Base-by-base conservation (phyloP, 2,329 filamentous ascomycete genomes). In the Colletotrichum falcatum region DNA sequence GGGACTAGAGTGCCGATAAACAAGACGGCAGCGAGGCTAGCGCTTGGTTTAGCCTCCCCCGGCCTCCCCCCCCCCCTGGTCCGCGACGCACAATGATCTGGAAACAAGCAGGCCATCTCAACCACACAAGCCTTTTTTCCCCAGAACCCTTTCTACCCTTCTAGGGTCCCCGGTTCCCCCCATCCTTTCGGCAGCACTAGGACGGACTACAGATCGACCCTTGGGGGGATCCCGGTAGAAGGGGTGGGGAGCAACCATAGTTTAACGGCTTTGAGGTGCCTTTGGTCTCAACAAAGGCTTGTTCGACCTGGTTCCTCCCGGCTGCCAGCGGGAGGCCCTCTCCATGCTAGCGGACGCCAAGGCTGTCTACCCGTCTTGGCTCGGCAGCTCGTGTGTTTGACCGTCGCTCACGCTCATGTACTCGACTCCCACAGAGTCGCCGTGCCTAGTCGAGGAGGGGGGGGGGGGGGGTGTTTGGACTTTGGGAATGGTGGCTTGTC, bases 271-370 rank as follows among this genome's bases (percentile, higher is more conserved):
- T 61, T 67, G 68, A 67, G 18, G 53, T 67, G 68, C 28, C 51
- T 70, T 48, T 53, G 51, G 67, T 70, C 68, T 67, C 67, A 63
- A 53, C 26, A 28, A 28, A 53, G 3, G 42, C 14, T 28, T 37
- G 42, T 51, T 6, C 42, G 51, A 53, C 49, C 16, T 62, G 35
- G 67, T 46, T 16, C 12, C n/a, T 20, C 61, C 61, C 37, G 3
- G 61, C 35, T n/a, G 7, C 18, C 14, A 30, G 16, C 1, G 7
- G 4, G 39, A 26, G 48, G 58, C 33, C 18, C 2, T 54, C 30
- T 37, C 6, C 30, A 44, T 66, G 18, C 20, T 48, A 3, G 14
- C 23, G 35, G 20, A 8, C 20, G 64, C 64, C 67, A 70, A 70
- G 56, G 35, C 58, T 62, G 28, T 70, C 37, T 33, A 30, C 44